Base-by-base conservation (phyloP, 2,329 filamentous ascomycete genomes). In the Ceratocystiopsis minuta region DNA sequence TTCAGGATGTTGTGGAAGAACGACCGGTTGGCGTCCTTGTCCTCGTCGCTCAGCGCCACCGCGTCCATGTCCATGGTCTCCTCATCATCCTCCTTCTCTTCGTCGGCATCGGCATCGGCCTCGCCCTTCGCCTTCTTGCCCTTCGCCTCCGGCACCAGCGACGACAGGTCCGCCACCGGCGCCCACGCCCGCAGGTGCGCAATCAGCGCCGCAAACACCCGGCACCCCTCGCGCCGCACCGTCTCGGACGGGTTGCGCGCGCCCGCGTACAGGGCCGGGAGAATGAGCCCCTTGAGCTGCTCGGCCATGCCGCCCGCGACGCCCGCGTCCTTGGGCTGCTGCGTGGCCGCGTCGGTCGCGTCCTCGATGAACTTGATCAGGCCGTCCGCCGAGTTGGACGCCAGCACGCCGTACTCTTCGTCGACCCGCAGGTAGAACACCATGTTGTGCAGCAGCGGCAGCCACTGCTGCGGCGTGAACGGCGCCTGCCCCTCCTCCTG, bases 1-100 rank as follows among this genome's bases (percentile, higher is more conserved):
- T 90, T 87, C 33, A 96, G 65, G 37, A 96, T 76, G 52, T 96
- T 93, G 58, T 74, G 81, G 64, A 96, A 98, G 63, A 98, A 95
- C 1, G 83, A 81, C 12, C 68, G 63, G 44, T 73, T 69, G 2
- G 64, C 57, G 18, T 87, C 44, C n/a, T 39, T 31, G 20, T 46
- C 43, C 24, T 47, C 39, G 16, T 41, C 40, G 17, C 33, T 34
- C 17, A 39, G 41, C 14, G 37, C 42, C 1, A 34, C 40, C 39
- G 42, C 43, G 1, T 37, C 43, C 44, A 46, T 46, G 34, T 42
- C 34, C 11, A 11, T 32, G 13, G 31, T 38, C 3, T n/a, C 16
- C n/a, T 20, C 40, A 6, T 17, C 33, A 5, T 35, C 18, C 18
- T 32, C 18, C 3, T 7, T 18, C 16, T 39, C 39, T 1, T 9